A percentile compares a stretch with the other conserved stretches of the same genome.
These are phyloP conservation scores for Alternaria ventricosa DNA, from an alignment of 2,329 filamentous ascomycete genomes.

Conservation along the genomic window DNA sequence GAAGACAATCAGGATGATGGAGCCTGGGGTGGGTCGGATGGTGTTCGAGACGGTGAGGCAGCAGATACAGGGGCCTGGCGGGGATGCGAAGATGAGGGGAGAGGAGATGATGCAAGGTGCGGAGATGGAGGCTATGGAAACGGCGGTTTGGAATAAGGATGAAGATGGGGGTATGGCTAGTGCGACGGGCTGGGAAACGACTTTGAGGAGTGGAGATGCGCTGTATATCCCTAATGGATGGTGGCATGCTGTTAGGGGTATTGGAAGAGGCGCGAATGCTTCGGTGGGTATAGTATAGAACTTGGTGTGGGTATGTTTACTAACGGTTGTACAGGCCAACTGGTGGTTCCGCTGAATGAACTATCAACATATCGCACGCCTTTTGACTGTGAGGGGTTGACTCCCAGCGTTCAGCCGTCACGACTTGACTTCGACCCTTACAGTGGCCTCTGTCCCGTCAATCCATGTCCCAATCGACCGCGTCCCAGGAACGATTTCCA, in stretches of 20 bases:
- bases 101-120: constrained; percentile 89
- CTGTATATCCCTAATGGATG: constrained; percentile 82
- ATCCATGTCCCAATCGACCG: constrained; percentile 84
- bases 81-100: constrained; percentile 66
- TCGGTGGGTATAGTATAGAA: constrained; percentile 53
- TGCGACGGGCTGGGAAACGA: constrained; percentile 42
- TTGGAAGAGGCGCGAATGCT: constrained; percentile 63
- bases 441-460: constrained; percentile 71
- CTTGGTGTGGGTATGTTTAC: background rate
- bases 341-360: constrained; percentile 76
- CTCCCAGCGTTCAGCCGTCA: background rate
- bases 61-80: constrained; percentile 51
- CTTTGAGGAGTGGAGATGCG: constrained; percentile 69
- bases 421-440: constrained; percentile 68
- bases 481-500: constrained; percentile 79
- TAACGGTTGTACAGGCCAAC: constrained; percentile 60
- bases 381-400: background rate
- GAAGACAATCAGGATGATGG: constrained; percentile 77
- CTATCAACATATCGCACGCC: background rate
- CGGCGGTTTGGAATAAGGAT: constrained; percentile 70
- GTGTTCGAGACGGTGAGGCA: constrained; percentile 65
- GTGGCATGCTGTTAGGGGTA: constrained; percentile 84
- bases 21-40: constrained; percentile 66
- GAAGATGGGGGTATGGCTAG: constrained; percentile 2
- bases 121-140: constrained; percentile 71